These are phyloP conservation scores for Setaria italica DNA, from an alignment of 202 grass and related monocot species.

Conservation along the genomic window DNA sequence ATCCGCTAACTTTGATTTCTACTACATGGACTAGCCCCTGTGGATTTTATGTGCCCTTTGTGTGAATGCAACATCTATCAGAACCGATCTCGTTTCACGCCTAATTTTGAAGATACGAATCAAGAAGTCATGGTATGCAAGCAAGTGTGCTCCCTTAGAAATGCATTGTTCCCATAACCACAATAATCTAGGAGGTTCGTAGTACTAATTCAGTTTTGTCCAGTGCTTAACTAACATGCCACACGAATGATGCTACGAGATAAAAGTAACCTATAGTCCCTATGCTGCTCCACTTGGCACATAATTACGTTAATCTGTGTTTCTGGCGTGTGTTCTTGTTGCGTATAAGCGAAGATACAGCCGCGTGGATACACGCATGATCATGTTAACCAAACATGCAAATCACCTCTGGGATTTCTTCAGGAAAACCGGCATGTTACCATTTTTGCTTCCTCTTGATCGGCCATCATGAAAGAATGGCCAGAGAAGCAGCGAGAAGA, in stretches of 20 bases:
- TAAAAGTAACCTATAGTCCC: background rate
- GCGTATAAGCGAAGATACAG: background rate
- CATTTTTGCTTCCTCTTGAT: background rate
- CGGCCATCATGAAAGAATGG: background rate
- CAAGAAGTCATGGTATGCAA: background rate
- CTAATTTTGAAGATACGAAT: conserved; percentile 24
- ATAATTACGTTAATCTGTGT: background rate
- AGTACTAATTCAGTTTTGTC: background rate
- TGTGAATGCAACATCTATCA: conserved; percentile 4
- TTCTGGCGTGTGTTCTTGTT: background rate
- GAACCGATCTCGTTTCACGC: background rate
- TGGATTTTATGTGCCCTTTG: background rate
- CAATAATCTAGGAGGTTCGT: background rate
- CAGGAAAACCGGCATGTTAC: background rate
- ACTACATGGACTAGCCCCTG: background rate
- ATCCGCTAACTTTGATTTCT: background rate
- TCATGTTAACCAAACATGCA: background rate
- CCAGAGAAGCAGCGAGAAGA: background rate
- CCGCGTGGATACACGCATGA: background rate
- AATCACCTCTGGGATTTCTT: conserved; percentile 17
- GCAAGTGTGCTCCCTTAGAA: conserved; percentile 2
- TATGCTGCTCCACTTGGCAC: conserved; percentile 9
- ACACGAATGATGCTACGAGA: conserved; percentile 4
- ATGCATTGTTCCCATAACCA: background rate
- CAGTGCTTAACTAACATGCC: background rate